phyloP scores from a whole-genome alignment of 495 filamentous ascomycete genomes.

The Cenococcum geophilum region DNA sequence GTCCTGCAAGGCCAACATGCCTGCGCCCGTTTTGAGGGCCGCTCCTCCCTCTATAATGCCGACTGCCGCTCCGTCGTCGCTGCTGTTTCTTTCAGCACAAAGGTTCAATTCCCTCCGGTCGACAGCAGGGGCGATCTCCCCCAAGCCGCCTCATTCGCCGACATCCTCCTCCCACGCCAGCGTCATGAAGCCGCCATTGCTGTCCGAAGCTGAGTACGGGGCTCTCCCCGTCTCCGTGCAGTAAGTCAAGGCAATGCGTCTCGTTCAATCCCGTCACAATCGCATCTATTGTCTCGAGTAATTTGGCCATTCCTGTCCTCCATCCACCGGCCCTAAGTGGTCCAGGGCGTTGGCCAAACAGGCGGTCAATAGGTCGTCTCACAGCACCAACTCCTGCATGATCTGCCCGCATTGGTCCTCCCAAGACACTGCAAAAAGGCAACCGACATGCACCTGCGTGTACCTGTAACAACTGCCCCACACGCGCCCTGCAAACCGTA shows the following conservation, averaged over 20 bases:
- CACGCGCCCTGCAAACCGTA: constrained; percentile 10
- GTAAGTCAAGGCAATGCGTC: constrained; percentile 26
- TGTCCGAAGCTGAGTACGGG: constrained; percentile 29
- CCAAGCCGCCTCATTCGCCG: not conserved
- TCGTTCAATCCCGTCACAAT: constrained; percentile 19
- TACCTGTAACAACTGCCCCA: constrained; percentile 1
- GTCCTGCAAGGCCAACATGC: not conserved
- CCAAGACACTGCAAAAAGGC: constrained; percentile 1
- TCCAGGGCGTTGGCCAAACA: constrained; percentile 3
- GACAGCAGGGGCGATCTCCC: not conserved
- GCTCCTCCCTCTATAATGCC: constrained; percentile 1
- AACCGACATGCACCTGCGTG: constrained; percentile 3
- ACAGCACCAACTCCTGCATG: constrained; percentile 4
- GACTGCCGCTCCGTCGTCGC: not conserved
- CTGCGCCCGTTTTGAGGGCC: not conserved
- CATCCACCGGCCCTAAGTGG: constrained; percentile 2
- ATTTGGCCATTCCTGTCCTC: constrained; percentile 13
- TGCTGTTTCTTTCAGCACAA: constrained; percentile 1
- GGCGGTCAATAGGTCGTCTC: constrained; percentile 2
- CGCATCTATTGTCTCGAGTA: not conserved
- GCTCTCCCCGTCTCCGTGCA: constrained; percentile 28
- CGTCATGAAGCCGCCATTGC: constrained; percentile 22
- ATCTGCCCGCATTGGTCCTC: constrained; percentile 6
- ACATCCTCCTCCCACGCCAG: not conserved
- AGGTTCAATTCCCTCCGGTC: not conserved